Conservation (phyloP, 176 grass and related monocot species). For the Ananas comosus region DNA sequence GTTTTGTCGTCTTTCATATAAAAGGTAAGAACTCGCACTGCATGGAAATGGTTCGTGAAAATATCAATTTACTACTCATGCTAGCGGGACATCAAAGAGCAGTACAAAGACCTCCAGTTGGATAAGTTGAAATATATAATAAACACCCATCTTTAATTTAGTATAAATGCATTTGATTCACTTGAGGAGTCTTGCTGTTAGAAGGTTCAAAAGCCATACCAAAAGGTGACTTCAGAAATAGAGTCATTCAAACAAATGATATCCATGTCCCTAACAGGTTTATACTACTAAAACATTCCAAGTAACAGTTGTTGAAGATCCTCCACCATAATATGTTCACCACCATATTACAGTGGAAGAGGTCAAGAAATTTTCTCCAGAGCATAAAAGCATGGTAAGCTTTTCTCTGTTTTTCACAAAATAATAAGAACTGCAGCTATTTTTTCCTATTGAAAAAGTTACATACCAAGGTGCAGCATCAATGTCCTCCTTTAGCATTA, state of each 20-base stretch:
- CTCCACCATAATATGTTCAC: background rate
- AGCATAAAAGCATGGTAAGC: background rate
- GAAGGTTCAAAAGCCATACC: background rate
- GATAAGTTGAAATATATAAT: too few relatives aligned
- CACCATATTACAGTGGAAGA: background rate
- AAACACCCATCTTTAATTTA: too few relatives aligned
- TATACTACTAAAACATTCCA: background rate
- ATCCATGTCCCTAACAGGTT: background rate
- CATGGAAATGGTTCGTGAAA: background rate
- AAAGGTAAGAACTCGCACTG: background rate
- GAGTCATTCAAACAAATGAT: background rate
- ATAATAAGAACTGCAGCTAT: background rate
- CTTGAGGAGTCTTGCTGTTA: background rate
- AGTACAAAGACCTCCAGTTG: background rate
- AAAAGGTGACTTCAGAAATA: background rate
- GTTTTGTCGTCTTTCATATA: too few relatives aligned
- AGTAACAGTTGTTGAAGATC: background rate
- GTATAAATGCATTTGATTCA: background rate
- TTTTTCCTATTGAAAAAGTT: background rate
- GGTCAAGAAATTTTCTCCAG: background rate
- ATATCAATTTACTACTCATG: background rate
- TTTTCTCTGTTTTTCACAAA: background rate
- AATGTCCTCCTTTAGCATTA: background rate
- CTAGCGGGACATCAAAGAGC: background rate
- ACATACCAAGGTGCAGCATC: background rate